Evolutionary conservation across 2,329 filamentous ascomycete species (phyloP).

Genomic region (Orbilia blumenaviensis): DNA sequence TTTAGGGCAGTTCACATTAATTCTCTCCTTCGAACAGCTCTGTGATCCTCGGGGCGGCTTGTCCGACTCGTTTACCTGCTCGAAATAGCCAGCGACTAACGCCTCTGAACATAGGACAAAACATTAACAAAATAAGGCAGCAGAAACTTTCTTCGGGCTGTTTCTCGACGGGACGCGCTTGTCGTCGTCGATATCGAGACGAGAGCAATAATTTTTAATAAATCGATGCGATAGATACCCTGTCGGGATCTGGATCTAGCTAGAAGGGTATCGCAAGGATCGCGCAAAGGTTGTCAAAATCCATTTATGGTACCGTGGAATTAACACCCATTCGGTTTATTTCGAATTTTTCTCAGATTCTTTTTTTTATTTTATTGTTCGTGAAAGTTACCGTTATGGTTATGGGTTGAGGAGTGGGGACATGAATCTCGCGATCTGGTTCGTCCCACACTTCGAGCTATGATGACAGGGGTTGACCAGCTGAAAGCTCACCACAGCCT

Average conservation of each 20-base stretch:
- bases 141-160: constrained; percentile 35
- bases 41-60: constrained; percentile 53
- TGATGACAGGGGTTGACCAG: constrained; percentile 48
- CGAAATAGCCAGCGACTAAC: constrained; percentile 46
- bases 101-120: constrained; percentile 21
- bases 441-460: constrained; percentile 53
- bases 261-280: constrained; percentile 39
- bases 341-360: constrained; percentile 21
- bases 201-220: constrained; percentile 13
- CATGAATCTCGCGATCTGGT: constrained; percentile 54
- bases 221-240: constrained; percentile 23
- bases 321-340: constrained; percentile 24
- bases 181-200: constrained; percentile 6
- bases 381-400: constrained; percentile 44
- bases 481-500: constrained; percentile 48
- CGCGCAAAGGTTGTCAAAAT: constrained; percentile 48
- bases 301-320: constrained; percentile 36
- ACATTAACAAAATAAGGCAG: constrained; percentile 33
- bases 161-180: constrained; percentile 37
- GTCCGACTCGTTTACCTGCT: constrained; percentile 54
- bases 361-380: constrained; percentile 18
- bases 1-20: constrained; percentile 43
- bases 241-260: constrained; percentile 46
- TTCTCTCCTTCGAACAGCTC: constrained; percentile 18
- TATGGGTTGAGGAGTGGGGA: constrained; percentile 49